Base-by-base conservation (phyloP, 305 asterid genomes). In the Fraxinus sp. region DNA sequence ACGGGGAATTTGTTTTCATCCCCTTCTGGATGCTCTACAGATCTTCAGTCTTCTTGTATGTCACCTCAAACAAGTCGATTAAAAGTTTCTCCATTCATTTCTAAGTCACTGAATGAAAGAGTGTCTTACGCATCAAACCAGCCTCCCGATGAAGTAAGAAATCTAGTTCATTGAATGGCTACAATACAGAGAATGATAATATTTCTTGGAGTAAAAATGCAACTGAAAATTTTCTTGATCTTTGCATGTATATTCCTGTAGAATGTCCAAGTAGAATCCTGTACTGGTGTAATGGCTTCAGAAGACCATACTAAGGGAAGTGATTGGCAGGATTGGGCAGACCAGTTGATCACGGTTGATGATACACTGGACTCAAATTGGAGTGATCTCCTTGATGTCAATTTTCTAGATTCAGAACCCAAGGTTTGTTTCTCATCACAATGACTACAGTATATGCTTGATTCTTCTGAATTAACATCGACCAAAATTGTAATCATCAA, bases 291-390 rank as follows among this genome's bases (percentile, higher is more conserved):
- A 28, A 82, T 80, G 84, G 81, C 79, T 72, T 85, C 91, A 55
- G 93, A 86, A 78, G 90, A 81, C 83, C 84, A 75, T 37, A 77
- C 20, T 57, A 91, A 76, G 87, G 86, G 85, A 85, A 64, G 88
- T 64, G 89, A 91, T 80, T 94, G 96, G 97, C 91, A 79, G 64
- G 91, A 89, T 3, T 94, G 97, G 97, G 88, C 92, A 3, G 89
- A 91, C 77, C 90, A 94, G 87, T 89, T 93, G 84, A 91, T 92
- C 78, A 68, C 86, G 52, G 91, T 88, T 75, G 90, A 89, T 77
- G 95, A 85, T 75, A 73, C 91, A 6, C 87, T 95, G 70, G 89
- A 85, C 77, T 81, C 98, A 52, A 90, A 89, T 85, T 94, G 97
- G 97, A 85, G 88, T 70, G 91, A 95, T 83, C 88, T 92, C 75